Base-by-base conservation (phyloP, 2,329 filamentous ascomycete species). In the Dothistroma pini region DNA sequence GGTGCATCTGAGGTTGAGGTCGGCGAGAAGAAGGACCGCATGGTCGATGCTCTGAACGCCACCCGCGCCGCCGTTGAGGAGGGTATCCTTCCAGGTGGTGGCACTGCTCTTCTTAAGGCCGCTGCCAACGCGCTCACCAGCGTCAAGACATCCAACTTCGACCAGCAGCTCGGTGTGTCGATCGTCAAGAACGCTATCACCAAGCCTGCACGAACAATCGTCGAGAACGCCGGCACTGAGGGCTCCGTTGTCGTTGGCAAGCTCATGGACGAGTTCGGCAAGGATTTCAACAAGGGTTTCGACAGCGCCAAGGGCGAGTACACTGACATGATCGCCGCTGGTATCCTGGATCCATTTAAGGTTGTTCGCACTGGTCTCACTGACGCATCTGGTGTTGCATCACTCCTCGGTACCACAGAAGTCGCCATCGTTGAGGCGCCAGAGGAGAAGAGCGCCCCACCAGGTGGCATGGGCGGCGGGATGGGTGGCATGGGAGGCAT, bases 21-120 rank as follows among this genome's bases (percentile, higher is more conserved):
- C 60, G 89, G 93, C 70, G 95, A 99, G 87, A 99, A 99, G 91
- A 99, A 99, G 88, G 95, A 99, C 79, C 91, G 95, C 77, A 96
- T 97, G 73, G 95, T 99, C 65, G 95, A 99, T 80, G 95, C 95
- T 63, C 84, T 99, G 65, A 99, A 99, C 80, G 95, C 95, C 70
- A 99, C 95, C 68, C 93, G 95, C 72, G 95, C 95, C 71, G 95
- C 95, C 73, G 95, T 99, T 69, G 95, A 99, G 86, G 93, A 97
- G 82, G 95, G 95, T 80, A 99, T 99, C 79, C 89, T 99, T 68
- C 95, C 95, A 70, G 95, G 95, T 83, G 95, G 95, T 86, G 95
- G 95, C 77, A 99, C 95, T 75, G 95, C 93, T 73, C 88, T 99
- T 56, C 89, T 99, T 80, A 99, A 99, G 88, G 95, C 95, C 73